A percentile compares a stretch with the other conserved stretches of the same genome.
phyloP scores from a whole-genome alignment of 306 rosid species.

The Macrotyloma uniflorum region DNA sequence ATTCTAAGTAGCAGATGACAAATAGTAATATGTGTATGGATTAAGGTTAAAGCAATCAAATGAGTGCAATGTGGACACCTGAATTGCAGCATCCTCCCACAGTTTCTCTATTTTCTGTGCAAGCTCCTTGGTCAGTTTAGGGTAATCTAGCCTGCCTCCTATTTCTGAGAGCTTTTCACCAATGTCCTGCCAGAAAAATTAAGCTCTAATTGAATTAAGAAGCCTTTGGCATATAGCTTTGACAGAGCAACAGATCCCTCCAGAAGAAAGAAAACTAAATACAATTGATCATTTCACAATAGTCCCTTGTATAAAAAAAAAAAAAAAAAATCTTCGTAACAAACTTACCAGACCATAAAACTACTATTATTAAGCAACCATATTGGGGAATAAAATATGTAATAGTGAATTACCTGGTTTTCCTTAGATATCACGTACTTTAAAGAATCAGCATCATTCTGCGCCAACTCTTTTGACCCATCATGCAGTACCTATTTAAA shows the following conservation, averaged over 20 bases:
- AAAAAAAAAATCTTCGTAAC: background rate
- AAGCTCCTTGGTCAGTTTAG: conserved; percentile 74
- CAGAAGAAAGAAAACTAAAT: background rate
- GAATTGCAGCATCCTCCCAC: conserved; percentile 92
- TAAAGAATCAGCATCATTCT: conserved; percentile 60
- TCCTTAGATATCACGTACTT: conserved; percentile 72
- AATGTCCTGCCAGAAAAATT: conserved; percentile 57
- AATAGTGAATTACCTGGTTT: conserved; percentile 63
- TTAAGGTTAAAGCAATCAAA: conserved; percentile 29
- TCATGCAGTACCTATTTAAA: conserved; percentile 80
- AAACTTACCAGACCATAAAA: conserved; percentile 8
- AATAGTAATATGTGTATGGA: background rate
- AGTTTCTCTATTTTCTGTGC: conserved; percentile 82
- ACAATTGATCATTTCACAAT: background rate
- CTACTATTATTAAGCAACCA: background rate
- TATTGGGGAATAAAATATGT: background rate
- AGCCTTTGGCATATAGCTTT: background rate
- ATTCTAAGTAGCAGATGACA: background rate
- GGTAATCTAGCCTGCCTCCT: conserved; percentile 87
- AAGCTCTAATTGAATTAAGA: conserved; percentile 14
- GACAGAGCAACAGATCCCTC: background rate
- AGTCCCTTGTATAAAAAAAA: background rate
- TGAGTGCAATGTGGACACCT: conserved; percentile 57
- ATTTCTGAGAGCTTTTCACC: conserved; percentile 89
- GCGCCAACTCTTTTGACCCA: conserved; percentile 90